phyloP scores from a whole-genome alignment of 768 basidiomycete genomes.

The Suillus spraguei region DNA sequence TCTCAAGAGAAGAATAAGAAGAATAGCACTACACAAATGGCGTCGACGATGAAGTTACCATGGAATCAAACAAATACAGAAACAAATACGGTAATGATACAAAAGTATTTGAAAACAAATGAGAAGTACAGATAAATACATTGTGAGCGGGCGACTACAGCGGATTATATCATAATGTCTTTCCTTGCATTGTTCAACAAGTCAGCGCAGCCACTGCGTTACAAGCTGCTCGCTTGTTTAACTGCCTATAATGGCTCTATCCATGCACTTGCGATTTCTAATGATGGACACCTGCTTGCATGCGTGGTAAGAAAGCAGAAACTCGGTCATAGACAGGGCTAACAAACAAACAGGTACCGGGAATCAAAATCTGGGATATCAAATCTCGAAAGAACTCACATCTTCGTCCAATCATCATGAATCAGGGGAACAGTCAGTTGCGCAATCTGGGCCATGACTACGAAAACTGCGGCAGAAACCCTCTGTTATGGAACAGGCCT shows the following conservation, averaged over 20 bases:
- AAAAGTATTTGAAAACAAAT: neutral
- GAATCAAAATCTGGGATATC: constrained; percentile 14
- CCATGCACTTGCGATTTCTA: constrained; percentile 9
- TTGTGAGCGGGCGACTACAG: constrained; percentile 4
- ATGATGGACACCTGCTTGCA: constrained; percentile 6
- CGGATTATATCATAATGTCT: neutral
- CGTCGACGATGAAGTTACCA: neutral
- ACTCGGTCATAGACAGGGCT: neutral
- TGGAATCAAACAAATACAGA: too few species aligned
- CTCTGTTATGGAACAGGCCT: too few species aligned
- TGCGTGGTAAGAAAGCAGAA: constrained; percentile 7
- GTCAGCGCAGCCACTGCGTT: neutral
- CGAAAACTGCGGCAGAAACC: too few species aligned
- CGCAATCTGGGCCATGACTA: too few species aligned
- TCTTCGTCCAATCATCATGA: neutral
- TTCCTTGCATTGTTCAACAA: neutral
- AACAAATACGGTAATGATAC: neutral
- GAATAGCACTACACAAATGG: too few species aligned
- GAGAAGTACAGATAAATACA: neutral
- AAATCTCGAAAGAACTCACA: constrained; percentile 1
- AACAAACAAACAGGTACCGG: constrained; percentile 6
- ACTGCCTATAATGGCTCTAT: neutral
- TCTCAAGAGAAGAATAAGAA: too few species aligned
- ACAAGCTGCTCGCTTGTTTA: constrained; percentile 1
- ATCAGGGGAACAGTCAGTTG: constrained; percentile 8